Percentiles rank a stretch among this genome's conserved stretches.
These are phyloP conservation scores for Vaccinium corymbosum DNA, from an alignment of 148 eudicot genomes.

Conservation along the genomic window DNA sequence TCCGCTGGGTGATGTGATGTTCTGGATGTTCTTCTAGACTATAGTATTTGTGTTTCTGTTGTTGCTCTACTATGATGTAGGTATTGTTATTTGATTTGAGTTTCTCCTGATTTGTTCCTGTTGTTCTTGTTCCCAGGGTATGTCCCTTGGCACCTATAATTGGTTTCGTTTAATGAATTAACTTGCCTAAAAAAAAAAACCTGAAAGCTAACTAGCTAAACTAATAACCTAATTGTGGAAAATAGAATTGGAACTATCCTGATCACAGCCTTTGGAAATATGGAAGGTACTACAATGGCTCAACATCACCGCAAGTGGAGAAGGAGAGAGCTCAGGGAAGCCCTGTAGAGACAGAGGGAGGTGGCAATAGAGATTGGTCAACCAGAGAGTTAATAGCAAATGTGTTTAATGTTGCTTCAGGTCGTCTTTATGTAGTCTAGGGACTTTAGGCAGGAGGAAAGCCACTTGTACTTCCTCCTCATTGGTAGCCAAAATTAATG, in stretches of 20 bases:
- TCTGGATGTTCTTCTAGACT: no score
- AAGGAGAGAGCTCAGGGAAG: background rate
- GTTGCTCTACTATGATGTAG: no score
- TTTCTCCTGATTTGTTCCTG: no score
- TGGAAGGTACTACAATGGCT: background rate
- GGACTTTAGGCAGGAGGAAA: background rate
- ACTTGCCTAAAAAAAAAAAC: background rate
- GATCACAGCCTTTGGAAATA: background rate
- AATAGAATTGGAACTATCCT: background rate
- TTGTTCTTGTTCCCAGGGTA: no score
- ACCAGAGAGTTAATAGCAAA: background rate
- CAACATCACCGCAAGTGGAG: background rate
- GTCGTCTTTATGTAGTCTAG: background rate
- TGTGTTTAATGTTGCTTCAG: background rate
- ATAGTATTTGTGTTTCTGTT: no score
- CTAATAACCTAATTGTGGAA: background rate
- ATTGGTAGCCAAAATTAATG: background rate
- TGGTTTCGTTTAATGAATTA: no score
- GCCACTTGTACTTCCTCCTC: background rate
- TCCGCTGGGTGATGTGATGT: no score
- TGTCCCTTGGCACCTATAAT: no score
- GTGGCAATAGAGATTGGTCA: background rate
- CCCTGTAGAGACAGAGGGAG: background rate
- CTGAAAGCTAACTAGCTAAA: background rate
- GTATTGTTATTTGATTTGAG: no score